These are phyloP conservation scores for Priceomyces medius DNA, from an alignment of 805 yeast genomes.

Conservation along the genomic window DNA sequence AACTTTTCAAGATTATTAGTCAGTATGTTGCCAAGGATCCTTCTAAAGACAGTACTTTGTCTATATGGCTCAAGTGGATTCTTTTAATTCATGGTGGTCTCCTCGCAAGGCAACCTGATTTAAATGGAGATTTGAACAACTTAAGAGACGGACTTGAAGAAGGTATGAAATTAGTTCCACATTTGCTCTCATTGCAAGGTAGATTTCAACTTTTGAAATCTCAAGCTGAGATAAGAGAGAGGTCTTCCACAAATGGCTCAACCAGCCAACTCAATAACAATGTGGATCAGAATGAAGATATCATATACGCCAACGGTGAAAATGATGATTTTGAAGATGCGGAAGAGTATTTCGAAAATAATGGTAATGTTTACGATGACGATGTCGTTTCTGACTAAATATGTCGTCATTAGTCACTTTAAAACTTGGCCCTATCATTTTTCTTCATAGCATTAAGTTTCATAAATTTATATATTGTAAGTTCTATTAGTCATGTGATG, in stretches of 20 bases:
- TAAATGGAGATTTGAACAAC: conserved; percentile 53
- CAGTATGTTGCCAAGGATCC: conserved; percentile 28
- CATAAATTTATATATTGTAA: too few relatives aligned
- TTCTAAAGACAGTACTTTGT: conserved; percentile 24
- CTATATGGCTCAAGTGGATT: conserved; percentile 80
- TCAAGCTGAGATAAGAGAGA: conserved; percentile 71
- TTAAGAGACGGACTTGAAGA: conserved; percentile 57
- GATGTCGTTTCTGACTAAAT: conserved; percentile 8
- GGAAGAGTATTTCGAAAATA: conserved; percentile 22
- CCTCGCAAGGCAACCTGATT: conserved; percentile 49
- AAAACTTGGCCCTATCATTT: too few relatives aligned
- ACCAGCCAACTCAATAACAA: conserved; percentile 13
- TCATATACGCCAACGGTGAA: conserved; percentile 42
- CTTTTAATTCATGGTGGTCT: conserved; percentile 69
- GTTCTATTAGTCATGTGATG: too few relatives aligned
- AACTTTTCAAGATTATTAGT: conserved; percentile 28
- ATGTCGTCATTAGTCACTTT: too few relatives aligned
- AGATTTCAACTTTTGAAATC: conserved; percentile 72
- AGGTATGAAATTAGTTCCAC: conserved; percentile 59
- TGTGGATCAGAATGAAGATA: conserved; percentile 21
- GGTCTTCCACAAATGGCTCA: conserved; percentile 4
- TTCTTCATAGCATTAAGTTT: too few relatives aligned
- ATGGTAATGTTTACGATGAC: conserved; percentile 28
- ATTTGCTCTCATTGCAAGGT: conserved; percentile 80
- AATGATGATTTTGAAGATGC: conserved; percentile 31